Conservation (phyloP, 805 yeast genomes). For the Candida andamanensis region DNA sequence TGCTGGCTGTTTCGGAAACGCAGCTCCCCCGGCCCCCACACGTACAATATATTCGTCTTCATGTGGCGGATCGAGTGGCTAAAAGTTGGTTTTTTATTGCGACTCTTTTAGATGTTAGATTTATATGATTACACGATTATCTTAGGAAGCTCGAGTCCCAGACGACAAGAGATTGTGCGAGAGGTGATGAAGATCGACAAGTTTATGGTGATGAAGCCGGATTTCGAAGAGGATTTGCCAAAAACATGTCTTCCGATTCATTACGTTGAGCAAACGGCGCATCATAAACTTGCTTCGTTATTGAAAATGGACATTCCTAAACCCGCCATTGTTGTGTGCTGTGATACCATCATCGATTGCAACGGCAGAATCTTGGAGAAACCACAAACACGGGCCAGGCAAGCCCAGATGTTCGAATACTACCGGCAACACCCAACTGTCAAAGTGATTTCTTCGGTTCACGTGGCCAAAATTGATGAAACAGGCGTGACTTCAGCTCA, state of each 20-base stretch:
- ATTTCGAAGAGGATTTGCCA: conserved; percentile 71
- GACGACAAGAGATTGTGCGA: conserved; percentile 66
- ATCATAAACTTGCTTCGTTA: conserved; percentile 62
- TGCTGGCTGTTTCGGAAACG: too few relatives aligned
- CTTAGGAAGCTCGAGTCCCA: conserved; percentile 75
- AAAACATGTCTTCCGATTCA: conserved; percentile 45
- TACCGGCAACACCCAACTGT: conserved; percentile 19
- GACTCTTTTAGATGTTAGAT: conserved; percentile 1
- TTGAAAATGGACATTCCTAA: conserved; percentile 16
- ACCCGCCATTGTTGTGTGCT: conserved; percentile 37
- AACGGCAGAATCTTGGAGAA: conserved; percentile 69
- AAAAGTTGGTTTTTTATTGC: too few relatives aligned
- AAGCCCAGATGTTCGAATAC: conserved; percentile 22
- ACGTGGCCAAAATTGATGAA: conserved; percentile 15
- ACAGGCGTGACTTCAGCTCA: conserved; percentile 3
- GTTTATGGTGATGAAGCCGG: conserved; percentile 50
- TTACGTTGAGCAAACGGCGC: conserved; percentile 70
- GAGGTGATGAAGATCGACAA: conserved; percentile 48
- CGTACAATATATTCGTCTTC: too few relatives aligned
- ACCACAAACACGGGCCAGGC: conserved; percentile 43
- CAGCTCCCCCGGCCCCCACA: too few relatives aligned
- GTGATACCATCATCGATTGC: conserved; percentile 74
- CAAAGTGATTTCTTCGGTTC: conserved; percentile 32
- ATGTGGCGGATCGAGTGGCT: too few relatives aligned
- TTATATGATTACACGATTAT: conserved; percentile 4